phyloP scores from a whole-genome alignment of 148 eudicot genomes.

The Dianthus caryophyllus region DNA sequence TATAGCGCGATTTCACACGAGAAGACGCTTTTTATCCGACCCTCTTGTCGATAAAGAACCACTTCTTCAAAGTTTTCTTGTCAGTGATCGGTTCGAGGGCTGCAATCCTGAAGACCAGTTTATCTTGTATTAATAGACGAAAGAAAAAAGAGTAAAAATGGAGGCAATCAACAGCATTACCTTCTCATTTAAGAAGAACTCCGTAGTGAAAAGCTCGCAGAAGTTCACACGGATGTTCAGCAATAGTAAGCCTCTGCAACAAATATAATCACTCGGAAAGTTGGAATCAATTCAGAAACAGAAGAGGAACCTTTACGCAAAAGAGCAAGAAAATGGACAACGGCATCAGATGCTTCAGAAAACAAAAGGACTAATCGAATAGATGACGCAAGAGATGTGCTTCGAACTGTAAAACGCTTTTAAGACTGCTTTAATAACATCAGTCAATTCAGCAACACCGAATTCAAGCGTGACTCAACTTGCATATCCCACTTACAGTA shows the following conservation, averaged over 20 bases:
- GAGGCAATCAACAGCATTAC: constrained; percentile 5
- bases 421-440: constrained; percentile 3
- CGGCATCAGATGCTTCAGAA: constrained; percentile 3
- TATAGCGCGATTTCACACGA: constrained; percentile 1
- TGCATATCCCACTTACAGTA: constrained; percentile 18
- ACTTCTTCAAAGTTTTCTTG: constrained; percentile 49
- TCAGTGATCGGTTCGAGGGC: constrained; percentile 38
- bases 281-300: neutral
- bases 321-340: neutral
- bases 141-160: neutral
- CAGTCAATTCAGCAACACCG: constrained; percentile 12
- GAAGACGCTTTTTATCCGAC: constrained; percentile 37
- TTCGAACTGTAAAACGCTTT: neutral
- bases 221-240: neutral
- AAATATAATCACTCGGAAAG: neutral
- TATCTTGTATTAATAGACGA: constrained; percentile 7
- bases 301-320: neutral
- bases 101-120: constrained; percentile 37
- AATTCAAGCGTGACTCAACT: constrained; percentile 20
- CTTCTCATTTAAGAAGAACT: constrained; percentile 22
- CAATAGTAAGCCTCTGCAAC: constrained; percentile 18
- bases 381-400: neutral
- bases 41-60: constrained; percentile 59
- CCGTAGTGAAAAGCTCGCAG: neutral
- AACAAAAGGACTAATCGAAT: neutral